Evolutionary conservation across 2,329 filamentous ascomycete genomes (phyloP), one percentile per base, ranked within the genome.

Genomic region (Septoria petroselini): DNA sequence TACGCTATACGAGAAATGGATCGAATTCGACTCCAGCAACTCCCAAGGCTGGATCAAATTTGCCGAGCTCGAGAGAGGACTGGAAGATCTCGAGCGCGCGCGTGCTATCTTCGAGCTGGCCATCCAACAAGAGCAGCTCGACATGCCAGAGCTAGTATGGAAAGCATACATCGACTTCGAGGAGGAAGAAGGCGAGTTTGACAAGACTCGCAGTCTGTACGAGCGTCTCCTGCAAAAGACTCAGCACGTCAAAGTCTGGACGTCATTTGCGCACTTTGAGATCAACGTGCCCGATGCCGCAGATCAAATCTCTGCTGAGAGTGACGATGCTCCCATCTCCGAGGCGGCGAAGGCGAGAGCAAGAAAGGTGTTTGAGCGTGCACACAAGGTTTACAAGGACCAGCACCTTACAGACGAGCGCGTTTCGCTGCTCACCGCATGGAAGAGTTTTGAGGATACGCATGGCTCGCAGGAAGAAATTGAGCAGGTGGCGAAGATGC

Each of bases 211-310:
- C 41, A 74, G 75, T 3, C 75, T 98, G 37, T 98, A 97, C 72
- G 91, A 97, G 73, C 82, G 91, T 6, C 78, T 98, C 9, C 79
- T 98, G 35, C 78, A 88, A 64, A 96, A 94, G 82, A 95, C 93
- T n/a, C 85, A 93, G 65, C 93, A 98, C 66, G 90, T 96, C 76
- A 98, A 97, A 76, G 93, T 98, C 53, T 98, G 93, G 93, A 95
- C 93, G 70, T 91, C 88, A 69, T 98, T 91, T 72, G 93, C 93
- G n/a, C 88, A 94, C 69, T 97, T 98, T 65, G 93, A 98, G 71
- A 88, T 97, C 74, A 91, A 93, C 68, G 84, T 95, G 0, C 89
- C 90, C 37, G 90, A 95, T 50, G 76, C 80, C 15, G 81, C 38
- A 12, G 43, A 46, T 19, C 33, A 46, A 18, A 11, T 38, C 25